These are phyloP conservation scores for Hibiscus trionum DNA, from an alignment of 345 rosid species.

Conservation along the genomic window DNA sequence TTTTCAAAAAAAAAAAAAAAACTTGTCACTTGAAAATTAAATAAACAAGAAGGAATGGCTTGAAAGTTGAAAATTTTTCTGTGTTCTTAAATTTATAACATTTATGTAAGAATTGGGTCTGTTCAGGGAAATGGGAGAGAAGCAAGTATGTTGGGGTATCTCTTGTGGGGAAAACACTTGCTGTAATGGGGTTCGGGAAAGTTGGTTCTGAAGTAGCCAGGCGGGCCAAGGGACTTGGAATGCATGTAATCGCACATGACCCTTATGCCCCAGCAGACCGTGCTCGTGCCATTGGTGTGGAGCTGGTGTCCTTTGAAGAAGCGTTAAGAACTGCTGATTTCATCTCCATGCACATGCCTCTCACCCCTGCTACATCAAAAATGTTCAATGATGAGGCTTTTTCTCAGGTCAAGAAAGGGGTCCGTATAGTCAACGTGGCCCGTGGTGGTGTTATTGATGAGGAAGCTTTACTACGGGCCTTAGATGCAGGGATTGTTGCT, in stretches of 20 bases:
- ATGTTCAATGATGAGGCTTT: conserved; percentile 46
- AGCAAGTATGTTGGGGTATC: conserved; percentile 44
- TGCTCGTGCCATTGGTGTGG: conserved; percentile 44
- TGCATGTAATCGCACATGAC: conserved; percentile 47
- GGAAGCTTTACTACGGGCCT: conserved; percentile 40
- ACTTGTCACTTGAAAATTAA: neutral
- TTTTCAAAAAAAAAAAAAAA: neutral
- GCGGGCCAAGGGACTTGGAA: conserved; percentile 44
- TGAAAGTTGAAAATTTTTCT: neutral
- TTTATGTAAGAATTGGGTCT: neutral
- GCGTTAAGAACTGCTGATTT: conserved; percentile 43
- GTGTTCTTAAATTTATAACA: neutral
- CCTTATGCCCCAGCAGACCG: conserved; percentile 52
- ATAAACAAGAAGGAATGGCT: neutral
- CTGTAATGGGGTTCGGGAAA: conserved; percentile 53
- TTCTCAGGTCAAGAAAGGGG: conserved; percentile 43
- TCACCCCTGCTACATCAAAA: conserved; percentile 42
- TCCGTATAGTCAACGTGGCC: conserved; percentile 44
- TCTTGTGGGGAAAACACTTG: conserved; percentile 47
- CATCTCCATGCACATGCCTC: conserved; percentile 47
- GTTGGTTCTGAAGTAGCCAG: conserved; percentile 56
- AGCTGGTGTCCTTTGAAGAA: conserved; percentile 36
- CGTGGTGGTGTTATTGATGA: conserved; percentile 51
- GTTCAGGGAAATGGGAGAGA: conserved; percentile 41
- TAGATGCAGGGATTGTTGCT: conserved; percentile 42